These are phyloP conservation scores for Hibiscus tridactylites DNA, from an alignment of 345 rosid genomes.

Conservation along the genomic window DNA sequence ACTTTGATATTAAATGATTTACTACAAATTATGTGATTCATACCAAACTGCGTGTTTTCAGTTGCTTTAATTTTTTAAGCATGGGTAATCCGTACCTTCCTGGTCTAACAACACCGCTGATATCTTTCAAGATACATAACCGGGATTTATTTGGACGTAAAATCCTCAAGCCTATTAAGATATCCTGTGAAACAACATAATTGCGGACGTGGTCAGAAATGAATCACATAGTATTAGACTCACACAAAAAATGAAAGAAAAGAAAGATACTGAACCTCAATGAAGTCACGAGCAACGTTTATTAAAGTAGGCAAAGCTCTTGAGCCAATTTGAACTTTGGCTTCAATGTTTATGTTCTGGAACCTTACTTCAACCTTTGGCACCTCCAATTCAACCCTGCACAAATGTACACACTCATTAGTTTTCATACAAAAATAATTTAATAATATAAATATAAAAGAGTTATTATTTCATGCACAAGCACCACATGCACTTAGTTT, in stretches of 20 bases:
- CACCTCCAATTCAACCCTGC: constrained; percentile 67
- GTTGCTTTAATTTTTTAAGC: not conserved
- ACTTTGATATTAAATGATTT: not conserved
- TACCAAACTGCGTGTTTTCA: not conserved
- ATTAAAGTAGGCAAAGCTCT: constrained; percentile 86
- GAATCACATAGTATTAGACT: not conserved
- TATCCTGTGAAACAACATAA: constrained; percentile 24
- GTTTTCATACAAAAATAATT: too few relatives aligned
- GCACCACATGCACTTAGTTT: too few relatives aligned
- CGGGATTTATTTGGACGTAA: constrained; percentile 36
- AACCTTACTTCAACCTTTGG: constrained; percentile 74
- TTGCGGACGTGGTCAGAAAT: not conserved
- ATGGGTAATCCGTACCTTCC: constrained; percentile 43
- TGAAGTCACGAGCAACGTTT: constrained; percentile 47
- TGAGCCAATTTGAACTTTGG: constrained; percentile 54
- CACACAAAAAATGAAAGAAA: not conserved
- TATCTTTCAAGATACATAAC: constrained; percentile 47
- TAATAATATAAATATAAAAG: too few relatives aligned
- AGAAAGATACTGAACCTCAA: constrained; percentile 42
- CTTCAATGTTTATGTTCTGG: constrained; percentile 50
- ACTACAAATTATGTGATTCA: not conserved
- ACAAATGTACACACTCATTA: not conserved
- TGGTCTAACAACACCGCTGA: constrained; percentile 61
- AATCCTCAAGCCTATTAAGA: constrained; percentile 33
- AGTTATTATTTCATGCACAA: too few relatives aligned